Percentiles rank a stretch among this genome's conserved stretches.
phyloP scores from a whole-genome alignment of 1,284 basidiomycete species.

The Ceratobasidium sp. region DNA sequence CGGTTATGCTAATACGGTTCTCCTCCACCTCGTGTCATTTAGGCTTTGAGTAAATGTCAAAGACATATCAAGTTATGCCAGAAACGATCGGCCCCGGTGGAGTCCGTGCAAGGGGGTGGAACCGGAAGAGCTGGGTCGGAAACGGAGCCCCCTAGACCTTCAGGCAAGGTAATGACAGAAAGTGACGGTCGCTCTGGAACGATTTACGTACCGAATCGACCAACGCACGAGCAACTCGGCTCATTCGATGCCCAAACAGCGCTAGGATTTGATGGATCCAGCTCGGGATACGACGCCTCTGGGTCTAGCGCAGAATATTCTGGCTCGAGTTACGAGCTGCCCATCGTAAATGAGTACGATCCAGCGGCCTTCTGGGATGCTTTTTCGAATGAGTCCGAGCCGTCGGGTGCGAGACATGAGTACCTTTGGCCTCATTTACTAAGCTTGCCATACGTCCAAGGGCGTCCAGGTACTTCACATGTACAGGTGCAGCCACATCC shows the following conservation, averaged over 20 bases:
- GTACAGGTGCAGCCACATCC: slow-evolving; percentile 13
- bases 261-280: neutral
- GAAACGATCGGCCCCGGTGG: slow-evolving; percentile 30
- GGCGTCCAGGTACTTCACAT: slow-evolving; percentile 15
- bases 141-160: neutral
- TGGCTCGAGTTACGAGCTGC: neutral
- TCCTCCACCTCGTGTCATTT: neutral
- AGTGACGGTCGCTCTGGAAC: neutral
- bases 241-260: neutral
- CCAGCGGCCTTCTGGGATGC: neutral
- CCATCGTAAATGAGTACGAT: neutral
- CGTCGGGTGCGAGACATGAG: slow-evolving; percentile 9
- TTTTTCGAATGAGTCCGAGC: neutral
- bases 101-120: neutral
- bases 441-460: slow-evolving; percentile 2
- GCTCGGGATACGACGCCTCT: neutral
- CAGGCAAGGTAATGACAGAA: neutral
- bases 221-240: neutral
- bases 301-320: too few relatives aligned
- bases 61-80: slow-evolving; percentile 42
- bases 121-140: slow-evolving; percentile 1
- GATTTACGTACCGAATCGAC: neutral
- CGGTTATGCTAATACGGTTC: neutral
- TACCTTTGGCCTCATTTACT: neutral
- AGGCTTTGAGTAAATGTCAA: slow-evolving; percentile 42